Base-by-base conservation (phyloP, 2,329 filamentous ascomycete genomes). In the Talaromyces atroroseus region DNA sequence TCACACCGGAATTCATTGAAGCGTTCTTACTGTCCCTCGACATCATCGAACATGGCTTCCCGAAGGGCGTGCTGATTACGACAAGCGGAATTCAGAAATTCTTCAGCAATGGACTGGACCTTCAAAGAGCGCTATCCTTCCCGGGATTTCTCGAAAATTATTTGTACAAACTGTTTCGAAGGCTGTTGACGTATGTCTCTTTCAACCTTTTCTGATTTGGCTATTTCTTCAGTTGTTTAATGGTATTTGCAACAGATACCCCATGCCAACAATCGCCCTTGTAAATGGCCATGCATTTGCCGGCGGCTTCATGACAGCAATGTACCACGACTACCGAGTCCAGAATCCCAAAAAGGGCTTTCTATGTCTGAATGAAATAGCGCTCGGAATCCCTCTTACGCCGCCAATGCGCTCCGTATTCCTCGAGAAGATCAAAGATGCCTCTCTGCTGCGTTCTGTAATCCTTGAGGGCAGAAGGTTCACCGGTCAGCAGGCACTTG, bases 291-390 rank as follows among this genome's bases (percentile, higher is more conserved):
- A 95, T 71, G 84, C 86, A 54, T 94, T 91, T 69, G 90, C 89
- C 5, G 89, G 83, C 47, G 89, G 88, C n/a, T 77, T 92, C 59
- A 92, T 94, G 85, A 76, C 88, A 10, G 83, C 88, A 58, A 89
- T 90, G 82, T 84, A 88, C 73, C 88, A 92, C 72, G 89, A 92
- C 74, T 94, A 94, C 75, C 83, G 90, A 26, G 79, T 94, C 62
- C 88, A 89, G 76, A 87, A 87, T 66, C 81, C 86, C 0, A 66
- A 78, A 1, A 78, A 81, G 20, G 90, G 89, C n/a, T 92, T 84
- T 72, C 71, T 89, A 40, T 92, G 89, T 72, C 75, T 94, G 62
- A 92, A 92, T 71, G 89, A 94, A 74, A 78, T 94, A 14, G 85
- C 91, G 62, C 87, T 94, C 60, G 89, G 89, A 52, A 86, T 86